Conservation (phyloP, 352 stramenopile species). For the Globisporangium canariense region DNA sequence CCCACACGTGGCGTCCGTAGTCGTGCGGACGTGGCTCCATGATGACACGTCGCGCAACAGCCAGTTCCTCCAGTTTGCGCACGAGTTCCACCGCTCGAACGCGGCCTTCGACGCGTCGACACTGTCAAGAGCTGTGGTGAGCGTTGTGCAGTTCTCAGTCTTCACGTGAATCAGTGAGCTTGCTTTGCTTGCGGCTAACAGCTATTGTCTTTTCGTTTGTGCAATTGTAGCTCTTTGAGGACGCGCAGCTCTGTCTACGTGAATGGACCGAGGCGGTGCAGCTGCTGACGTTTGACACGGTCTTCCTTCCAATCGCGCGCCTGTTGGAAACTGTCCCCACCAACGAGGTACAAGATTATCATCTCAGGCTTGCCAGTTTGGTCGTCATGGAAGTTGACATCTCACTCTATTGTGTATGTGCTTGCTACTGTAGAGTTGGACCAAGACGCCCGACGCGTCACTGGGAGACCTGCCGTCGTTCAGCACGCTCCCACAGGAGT, state of each 20-base stretch:
- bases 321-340: constrained; percentile 43
- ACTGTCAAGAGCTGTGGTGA: constrained; percentile 16
- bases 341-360: constrained; percentile 32
- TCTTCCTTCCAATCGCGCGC: constrained; percentile 57
- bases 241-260: constrained; percentile 37
- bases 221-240: constrained; percentile 38
- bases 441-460: constrained; percentile 35
- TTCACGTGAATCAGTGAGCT: too few species aligned
- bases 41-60: constrained; percentile 39
- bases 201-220: not conserved
- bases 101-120: constrained; percentile 14
- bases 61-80: constrained; percentile 49
- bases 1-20: constrained; percentile 22
- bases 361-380: not conserved
- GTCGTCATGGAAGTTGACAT: not conserved
- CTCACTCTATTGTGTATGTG: constrained; percentile 1
- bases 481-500: constrained; percentile 79
- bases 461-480: constrained; percentile 68
- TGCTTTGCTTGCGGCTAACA: not conserved
- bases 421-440: constrained; percentile 35
- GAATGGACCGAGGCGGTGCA: constrained; percentile 57
- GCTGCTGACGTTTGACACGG: constrained; percentile 67
- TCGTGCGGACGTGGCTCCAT: constrained; percentile 49
- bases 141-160: not conserved
- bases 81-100: constrained; percentile 23